Evolutionary conservation across 768 basidiomycete species (phyloP), one percentile per base, ranked within the genome.

Genomic region (Hortiboletus campestris): DNA sequence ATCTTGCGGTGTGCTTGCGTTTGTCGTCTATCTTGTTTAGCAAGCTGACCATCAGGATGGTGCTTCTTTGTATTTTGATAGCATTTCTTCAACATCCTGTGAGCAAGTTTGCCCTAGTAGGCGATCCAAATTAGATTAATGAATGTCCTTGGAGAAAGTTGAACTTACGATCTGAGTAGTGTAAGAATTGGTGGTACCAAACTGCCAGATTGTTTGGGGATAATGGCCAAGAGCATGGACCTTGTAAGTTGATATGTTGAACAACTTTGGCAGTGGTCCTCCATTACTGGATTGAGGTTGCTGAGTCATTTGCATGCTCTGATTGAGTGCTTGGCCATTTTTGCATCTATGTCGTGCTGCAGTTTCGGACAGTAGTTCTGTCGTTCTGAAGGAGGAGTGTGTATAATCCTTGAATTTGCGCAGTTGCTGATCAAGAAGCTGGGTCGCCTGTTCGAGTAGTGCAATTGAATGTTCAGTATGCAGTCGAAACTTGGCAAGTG

Each of bases 381-480:
- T 28, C 1, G 50, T 51, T 22, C 20, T 14, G 36, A 53, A 29
- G 0, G 44, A 19, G 0, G 51, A 38, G 29, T 36, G 46, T 0
- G 36, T 53, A 45, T 5, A n/a, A 1, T 35, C 41, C 7, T 28
- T 11, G 13, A 52, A 52, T 13, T 44, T 44, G 1, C 35, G 35
- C 5, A 52, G 28, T 7, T 52, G 51, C 43, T 45, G 34, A 8
- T 42, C 35, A 12, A 52, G 35, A 3, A 44, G 42, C 8, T n/a
- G 38, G 0, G 12, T 39, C 1, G 36, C 35, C 16, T 53, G 44
- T 3, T 46, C 29, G 2, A 53, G 32, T 1, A 52, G 25, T 1
- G 34, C 7, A 56, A 62, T 41, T 0, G 66, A 68, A 22, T 77
- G 72, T 0, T 69, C 69, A 0, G 75, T 71, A 1, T 75, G 71